phyloP scores from a whole-genome alignment of 352 stramenopile genomes.

The Globisporangium heterothallicum region DNA sequence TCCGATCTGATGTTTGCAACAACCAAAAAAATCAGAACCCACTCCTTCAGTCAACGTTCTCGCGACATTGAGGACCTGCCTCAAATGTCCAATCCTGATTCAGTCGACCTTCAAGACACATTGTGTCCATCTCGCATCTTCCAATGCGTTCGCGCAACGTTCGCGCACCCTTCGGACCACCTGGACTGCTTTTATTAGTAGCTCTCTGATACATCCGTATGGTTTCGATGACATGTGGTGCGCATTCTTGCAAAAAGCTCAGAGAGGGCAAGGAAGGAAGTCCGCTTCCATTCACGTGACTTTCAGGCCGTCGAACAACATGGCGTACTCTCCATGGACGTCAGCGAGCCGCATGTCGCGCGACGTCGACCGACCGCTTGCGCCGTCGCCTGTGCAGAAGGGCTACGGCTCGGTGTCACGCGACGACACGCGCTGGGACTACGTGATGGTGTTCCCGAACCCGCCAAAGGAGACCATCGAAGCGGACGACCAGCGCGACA shows the following conservation, averaged over 20 bases:
- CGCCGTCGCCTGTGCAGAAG: conserved; percentile 25
- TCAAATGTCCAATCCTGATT: conserved; percentile 8
- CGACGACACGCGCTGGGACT: conserved; percentile 59
- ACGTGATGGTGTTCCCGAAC: conserved; percentile 82
- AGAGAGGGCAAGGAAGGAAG: no score
- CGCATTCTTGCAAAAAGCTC: not conserved
- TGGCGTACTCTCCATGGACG: conserved; percentile 14
- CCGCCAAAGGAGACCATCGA: conserved; percentile 56
- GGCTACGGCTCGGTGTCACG: conserved; percentile 46
- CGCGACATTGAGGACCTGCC: not conserved
- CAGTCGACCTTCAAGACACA: conserved; percentile 8
- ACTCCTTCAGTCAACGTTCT: not conserved
- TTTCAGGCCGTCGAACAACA: conserved; percentile 1
- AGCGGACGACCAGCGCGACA: conserved; percentile 59
- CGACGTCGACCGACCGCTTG: conserved; percentile 16
- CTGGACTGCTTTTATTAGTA: not conserved
- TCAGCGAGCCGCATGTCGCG: conserved; percentile 17
- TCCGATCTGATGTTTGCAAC: no score
- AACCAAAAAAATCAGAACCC: not conserved
- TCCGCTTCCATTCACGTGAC: no score
- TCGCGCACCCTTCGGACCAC: conserved; percentile 8
- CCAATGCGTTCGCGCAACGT: no score
- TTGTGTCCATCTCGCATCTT: no score
- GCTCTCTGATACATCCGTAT: not conserved
- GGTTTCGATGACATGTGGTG: not conserved